phyloP scores from a whole-genome alignment of 2,329 filamentous ascomycete genomes.

The Cytospora leucostoma region DNA sequence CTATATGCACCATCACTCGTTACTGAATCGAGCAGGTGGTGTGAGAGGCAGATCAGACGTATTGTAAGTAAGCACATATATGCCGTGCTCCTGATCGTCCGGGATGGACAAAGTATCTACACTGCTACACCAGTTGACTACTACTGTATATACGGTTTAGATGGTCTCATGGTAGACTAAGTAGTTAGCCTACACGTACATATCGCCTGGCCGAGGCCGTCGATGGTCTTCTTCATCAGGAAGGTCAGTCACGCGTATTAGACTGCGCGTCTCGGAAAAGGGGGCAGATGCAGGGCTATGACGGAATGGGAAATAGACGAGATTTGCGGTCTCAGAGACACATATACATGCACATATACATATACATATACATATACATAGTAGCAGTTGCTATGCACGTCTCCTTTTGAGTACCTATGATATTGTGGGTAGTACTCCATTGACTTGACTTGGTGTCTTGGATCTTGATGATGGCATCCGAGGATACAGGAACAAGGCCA shows the following conservation, averaged over 20 bases:
- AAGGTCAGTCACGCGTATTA: constrained; percentile 23
- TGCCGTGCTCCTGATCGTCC: not conserved
- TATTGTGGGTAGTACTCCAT: not conserved
- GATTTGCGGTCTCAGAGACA: constrained; percentile 8
- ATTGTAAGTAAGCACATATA: too few relatives aligned
- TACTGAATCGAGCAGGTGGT: too few relatives aligned
- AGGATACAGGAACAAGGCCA: not conserved
- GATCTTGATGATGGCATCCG: not conserved
- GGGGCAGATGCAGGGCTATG: constrained; percentile 19
- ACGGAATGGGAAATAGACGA: constrained; percentile 22
- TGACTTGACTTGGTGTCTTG: not conserved
- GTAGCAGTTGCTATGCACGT: too few relatives aligned
- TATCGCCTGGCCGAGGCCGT: constrained; percentile 16
- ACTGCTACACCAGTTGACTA: not conserved
- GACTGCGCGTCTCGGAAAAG: constrained; percentile 21
- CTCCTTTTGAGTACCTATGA: too few relatives aligned
- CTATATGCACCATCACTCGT: too few relatives aligned
- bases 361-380: not conserved
- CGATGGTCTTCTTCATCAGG: constrained; percentile 17
- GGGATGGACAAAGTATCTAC: not conserved
- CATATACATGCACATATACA: not conserved
- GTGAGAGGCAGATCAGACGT: too few relatives aligned
- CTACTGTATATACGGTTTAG: too few relatives aligned
- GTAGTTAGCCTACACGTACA: not conserved
- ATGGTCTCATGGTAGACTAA: not conserved